Conservation (phyloP, 2,329 filamentous ascomycete genomes). For the Clonostachys chloroleuca region DNA sequence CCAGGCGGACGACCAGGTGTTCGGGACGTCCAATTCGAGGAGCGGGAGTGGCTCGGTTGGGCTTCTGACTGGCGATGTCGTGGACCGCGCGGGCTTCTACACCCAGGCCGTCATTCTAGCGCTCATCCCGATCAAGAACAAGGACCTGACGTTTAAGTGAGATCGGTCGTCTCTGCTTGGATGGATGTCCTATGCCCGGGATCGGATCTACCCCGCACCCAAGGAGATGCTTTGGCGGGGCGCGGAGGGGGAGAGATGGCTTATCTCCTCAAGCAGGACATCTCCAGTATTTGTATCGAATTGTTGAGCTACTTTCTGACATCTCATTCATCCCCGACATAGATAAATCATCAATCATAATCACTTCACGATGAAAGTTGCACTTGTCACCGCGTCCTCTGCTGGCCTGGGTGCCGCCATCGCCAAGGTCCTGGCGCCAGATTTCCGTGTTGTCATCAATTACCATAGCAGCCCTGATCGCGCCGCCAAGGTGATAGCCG, state of each 20-base stretch:
- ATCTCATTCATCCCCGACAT: too few relatives aligned
- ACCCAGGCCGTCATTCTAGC: constrained; percentile 31
- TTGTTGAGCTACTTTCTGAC: too few relatives aligned
- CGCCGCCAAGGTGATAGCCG: constrained; percentile 23
- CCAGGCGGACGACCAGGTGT: constrained; percentile 29
- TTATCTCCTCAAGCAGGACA: too few relatives aligned
- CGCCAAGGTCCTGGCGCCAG: constrained; percentile 53
- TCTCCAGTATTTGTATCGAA: too few relatives aligned
- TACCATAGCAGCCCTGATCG: constrained; percentile 52
- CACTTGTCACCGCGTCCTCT: constrained; percentile 27
- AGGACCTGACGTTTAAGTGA: constrained; percentile 19
- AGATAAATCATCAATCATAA: too few relatives aligned
- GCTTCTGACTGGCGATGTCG: constrained; percentile 27
- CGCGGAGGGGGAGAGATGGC: neutral
- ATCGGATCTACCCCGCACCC: too few relatives aligned
- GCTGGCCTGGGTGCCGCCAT: constrained; percentile 61
- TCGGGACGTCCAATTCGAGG: constrained; percentile 29
- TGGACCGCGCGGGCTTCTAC: constrained; percentile 28
- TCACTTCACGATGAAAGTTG: neutral
- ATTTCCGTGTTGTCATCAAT: constrained; percentile 61
- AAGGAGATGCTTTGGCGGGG: too few relatives aligned
- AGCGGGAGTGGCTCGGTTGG: constrained; percentile 31
- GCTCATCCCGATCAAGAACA: constrained; percentile 32
- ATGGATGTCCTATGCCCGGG: too few relatives aligned
- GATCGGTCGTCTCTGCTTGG: too few relatives aligned